Evolutionary conservation across 108 stramenopile genomes (phyloP).

Genomic region (Discostella stelligeroides): DNA sequence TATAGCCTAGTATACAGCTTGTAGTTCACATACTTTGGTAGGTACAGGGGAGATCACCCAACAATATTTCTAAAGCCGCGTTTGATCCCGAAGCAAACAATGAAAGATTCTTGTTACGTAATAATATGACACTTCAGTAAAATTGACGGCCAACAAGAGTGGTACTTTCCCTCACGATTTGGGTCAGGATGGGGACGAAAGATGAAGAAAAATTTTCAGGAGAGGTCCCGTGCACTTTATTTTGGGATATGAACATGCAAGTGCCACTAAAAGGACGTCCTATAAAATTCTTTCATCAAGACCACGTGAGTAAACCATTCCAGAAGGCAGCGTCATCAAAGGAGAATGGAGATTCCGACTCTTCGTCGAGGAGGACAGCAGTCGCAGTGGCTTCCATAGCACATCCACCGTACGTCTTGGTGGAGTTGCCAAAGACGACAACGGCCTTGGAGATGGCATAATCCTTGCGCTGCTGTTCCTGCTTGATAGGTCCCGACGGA

Average conservation of each 20-base stretch:
- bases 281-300: constrained; percentile 26
- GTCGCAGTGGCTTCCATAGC: constrained; percentile 30
- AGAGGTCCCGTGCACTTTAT: constrained; percentile 15
- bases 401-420: constrained; percentile 29
- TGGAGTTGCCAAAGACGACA: constrained; percentile 34
- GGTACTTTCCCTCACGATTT: constrained; percentile 9
- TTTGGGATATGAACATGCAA: constrained; percentile 36
- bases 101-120: constrained; percentile 33
- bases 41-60: too few relatives aligned
- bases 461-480: constrained; percentile 18
- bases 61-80: too few relatives aligned
- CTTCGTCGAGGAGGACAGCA: constrained; percentile 4
- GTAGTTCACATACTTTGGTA: too few relatives aligned
- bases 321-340: constrained; percentile 47
- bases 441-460: constrained; percentile 47
- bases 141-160: constrained; percentile 15
- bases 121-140: constrained; percentile 9
- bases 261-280: constrained; percentile 1
- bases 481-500: too few relatives aligned
- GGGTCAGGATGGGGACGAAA: constrained; percentile 5
- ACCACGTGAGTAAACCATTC: constrained; percentile 48
- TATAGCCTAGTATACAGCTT: too few relatives aligned
- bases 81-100: constrained; percentile 13
- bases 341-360: constrained; percentile 10
- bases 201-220: constrained; percentile 21